Conservation (phyloP, 495 filamentous ascomycete genomes). For the Penicillium silybi region DNA sequence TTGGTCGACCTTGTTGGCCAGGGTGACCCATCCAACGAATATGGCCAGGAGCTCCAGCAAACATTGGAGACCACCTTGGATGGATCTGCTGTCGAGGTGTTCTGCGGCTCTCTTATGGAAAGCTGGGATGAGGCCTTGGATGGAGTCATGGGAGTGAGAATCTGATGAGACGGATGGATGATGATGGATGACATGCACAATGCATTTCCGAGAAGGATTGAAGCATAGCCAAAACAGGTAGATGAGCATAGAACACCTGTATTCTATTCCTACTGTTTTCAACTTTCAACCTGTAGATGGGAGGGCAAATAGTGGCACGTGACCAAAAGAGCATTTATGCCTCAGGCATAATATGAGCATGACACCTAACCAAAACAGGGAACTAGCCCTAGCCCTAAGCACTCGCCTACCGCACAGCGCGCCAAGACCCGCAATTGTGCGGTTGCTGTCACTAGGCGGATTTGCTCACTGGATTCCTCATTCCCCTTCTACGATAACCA, state of each 20-base stretch:
- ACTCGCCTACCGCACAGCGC: conserved; percentile 33
- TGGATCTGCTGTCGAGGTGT: conserved; percentile 35
- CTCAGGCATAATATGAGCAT: conserved; percentile 3
- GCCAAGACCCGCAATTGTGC: conserved; percentile 33
- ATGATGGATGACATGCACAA: neutral
- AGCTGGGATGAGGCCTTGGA: conserved; percentile 46
- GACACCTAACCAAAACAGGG: conserved; percentile 10
- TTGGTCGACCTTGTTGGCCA: conserved; percentile 34
- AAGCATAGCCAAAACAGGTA: neutral
- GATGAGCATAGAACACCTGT: neutral
- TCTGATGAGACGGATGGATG: conserved; percentile 16
- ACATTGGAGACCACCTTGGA: conserved; percentile 34
- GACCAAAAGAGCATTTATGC: neutral
- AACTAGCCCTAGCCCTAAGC: conserved; percentile 27
- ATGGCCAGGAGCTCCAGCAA: conserved; percentile 27
- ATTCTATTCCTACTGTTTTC: neutral
- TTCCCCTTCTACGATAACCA: conserved; percentile 40
- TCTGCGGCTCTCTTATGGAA: conserved; percentile 43
- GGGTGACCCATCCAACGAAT: conserved; percentile 21
- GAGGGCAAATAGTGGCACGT: conserved; percentile 1
- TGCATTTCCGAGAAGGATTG: neutral
- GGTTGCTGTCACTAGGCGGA: conserved; percentile 32
- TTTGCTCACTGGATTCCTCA: conserved; percentile 34
- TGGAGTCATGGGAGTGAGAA: conserved; percentile 32
- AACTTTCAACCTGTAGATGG: neutral